Evolutionary conservation across 1,284 basidiomycete genomes (phyloP).

Genomic region (Cutaneotrichosporon sp.): DNA sequence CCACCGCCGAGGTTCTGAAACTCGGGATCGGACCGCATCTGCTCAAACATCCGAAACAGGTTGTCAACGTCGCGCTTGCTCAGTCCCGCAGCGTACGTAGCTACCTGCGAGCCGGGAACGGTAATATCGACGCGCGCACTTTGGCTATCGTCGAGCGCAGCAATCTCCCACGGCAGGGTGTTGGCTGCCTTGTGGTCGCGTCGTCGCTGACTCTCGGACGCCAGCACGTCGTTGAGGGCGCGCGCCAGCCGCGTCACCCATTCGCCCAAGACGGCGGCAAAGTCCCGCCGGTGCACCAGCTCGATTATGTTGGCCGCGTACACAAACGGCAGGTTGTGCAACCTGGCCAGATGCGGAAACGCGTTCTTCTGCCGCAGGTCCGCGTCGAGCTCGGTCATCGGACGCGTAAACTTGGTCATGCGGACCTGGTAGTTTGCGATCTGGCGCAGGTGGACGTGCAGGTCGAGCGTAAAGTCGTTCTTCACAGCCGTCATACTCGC

Average conservation of each 20-base stretch:
- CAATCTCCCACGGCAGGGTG: constrained; percentile 69
- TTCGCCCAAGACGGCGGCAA: constrained; percentile 67
- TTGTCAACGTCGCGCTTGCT: constrained; percentile 66
- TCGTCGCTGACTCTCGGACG: constrained; percentile 67
- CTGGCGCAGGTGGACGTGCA: constrained; percentile 60
- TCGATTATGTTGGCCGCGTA: constrained; percentile 91
- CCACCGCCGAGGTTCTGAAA: constrained; percentile 24
- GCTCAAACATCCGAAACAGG: constrained; percentile 62
- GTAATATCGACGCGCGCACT: constrained; percentile 67
- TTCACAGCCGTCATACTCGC: constrained; percentile 39
- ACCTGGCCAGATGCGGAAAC: constrained; percentile 80
- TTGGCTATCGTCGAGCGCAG: constrained; percentile 24
- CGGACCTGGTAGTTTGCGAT: constrained; percentile 71
- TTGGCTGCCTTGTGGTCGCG: constrained; percentile 72
- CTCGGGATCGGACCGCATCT: constrained; percentile 36
- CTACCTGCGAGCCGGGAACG: constrained; percentile 53
- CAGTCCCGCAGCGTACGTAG: constrained; percentile 48
- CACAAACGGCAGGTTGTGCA: constrained; percentile 85
- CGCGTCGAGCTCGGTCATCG: constrained; percentile 63
- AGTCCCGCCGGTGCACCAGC: constrained; percentile 82
- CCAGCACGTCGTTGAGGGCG: constrained; percentile 68
- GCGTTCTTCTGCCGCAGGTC: constrained; percentile 61
- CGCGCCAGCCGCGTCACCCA: constrained; percentile 70
- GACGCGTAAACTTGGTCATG: constrained; percentile 62
- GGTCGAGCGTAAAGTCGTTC: constrained; percentile 71